phyloP scores from a whole-genome alignment of 345 rosid genomes.

The Conringia planisiliqua region DNA sequence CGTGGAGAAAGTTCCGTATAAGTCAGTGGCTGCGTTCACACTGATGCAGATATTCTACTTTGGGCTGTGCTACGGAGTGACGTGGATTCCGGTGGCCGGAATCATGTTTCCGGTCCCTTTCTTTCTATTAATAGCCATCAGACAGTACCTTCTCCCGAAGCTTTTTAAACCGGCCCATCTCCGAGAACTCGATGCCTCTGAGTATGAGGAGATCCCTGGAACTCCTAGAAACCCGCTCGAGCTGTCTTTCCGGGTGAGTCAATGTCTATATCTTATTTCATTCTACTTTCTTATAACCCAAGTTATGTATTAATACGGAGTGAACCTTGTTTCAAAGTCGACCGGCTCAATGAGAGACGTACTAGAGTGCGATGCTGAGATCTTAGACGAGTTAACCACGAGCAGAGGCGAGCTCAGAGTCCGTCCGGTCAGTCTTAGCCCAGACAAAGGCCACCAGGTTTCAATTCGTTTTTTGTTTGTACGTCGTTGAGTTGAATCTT shows the following conservation, averaged over 20 bases:
- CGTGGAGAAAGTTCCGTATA: slow-evolving; percentile 64
- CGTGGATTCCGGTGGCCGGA: slow-evolving; percentile 84
- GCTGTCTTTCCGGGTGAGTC: slow-evolving; percentile 20
- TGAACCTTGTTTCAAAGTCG: not conserved
- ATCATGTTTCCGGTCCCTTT: slow-evolving; percentile 78
- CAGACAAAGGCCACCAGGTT: slow-evolving; percentile 26
- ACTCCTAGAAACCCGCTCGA: slow-evolving; percentile 37
- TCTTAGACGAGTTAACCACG: slow-evolving; percentile 67
- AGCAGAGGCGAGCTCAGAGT: slow-evolving; percentile 71
- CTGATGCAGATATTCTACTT: slow-evolving; percentile 58
- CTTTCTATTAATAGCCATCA: slow-evolving; percentile 63
- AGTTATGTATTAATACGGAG: not conserved
- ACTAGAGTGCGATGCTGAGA: slow-evolving; percentile 39
- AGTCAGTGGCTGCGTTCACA: slow-evolving; percentile 48
- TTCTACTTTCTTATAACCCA: too few relatives aligned
- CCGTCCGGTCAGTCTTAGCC: slow-evolving; percentile 39
- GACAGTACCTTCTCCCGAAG: slow-evolving; percentile 71
- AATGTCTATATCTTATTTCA: not conserved
- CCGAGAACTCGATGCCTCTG: slow-evolving; percentile 69
- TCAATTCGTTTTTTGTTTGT: not conserved
- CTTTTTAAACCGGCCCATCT: slow-evolving; percentile 42
- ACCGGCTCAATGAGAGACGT: not conserved
- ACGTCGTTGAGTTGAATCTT: not conserved
- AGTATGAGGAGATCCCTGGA: slow-evolving; percentile 63
- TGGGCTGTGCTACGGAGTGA: slow-evolving; percentile 61